These are phyloP conservation scores for Colletotrichum ledebouriae DNA, from an alignment of 2,329 filamentous ascomycete species.

Conservation along the genomic window DNA sequence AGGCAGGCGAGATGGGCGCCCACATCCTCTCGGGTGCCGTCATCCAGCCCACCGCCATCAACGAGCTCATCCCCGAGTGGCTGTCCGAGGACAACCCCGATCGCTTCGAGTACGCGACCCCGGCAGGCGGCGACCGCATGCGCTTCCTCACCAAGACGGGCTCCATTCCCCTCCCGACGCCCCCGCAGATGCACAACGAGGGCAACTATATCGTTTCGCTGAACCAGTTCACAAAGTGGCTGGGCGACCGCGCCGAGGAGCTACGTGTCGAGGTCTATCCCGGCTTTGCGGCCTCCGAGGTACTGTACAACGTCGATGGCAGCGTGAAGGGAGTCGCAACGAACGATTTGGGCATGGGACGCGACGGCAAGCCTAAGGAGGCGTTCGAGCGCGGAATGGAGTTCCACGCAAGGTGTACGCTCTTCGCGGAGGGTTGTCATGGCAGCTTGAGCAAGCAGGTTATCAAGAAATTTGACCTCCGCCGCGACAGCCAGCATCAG, in stretches of 20 bases:
- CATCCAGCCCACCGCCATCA: conserved; percentile 87
- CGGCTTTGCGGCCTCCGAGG: conserved; percentile 93
- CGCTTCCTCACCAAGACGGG: conserved; percentile 88
- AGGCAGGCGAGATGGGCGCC: conserved; percentile 93
- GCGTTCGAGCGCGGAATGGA: conserved; percentile 98
- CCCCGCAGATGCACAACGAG: conserved; percentile 98
- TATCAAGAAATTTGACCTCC: conserved; percentile 91
- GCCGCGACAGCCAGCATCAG: conserved; percentile 90
- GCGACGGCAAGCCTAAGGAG: conserved; percentile 87
- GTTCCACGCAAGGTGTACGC: conserved; percentile 91
- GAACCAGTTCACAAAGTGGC: conserved; percentile 95
- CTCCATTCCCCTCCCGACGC: conserved; percentile 84
- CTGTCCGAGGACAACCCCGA: conserved; percentile 88
- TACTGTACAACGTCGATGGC: conserved; percentile 88
- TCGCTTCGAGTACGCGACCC: conserved; percentile 88
- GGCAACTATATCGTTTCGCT: conserved; percentile 98
- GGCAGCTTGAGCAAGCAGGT: conserved; percentile 96
- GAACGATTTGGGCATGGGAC: conserved; percentile 89
- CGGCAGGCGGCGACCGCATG: conserved; percentile 89
- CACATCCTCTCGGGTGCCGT: conserved; percentile 98
- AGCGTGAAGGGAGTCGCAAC: conserved; percentile 95
- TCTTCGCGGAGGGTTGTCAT: conserved; percentile 96
- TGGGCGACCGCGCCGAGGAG: conserved; percentile 96
- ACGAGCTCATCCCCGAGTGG: conserved; percentile 96
- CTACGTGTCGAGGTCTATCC: conserved; percentile 96